Base-by-base conservation (phyloP, 1,139 yeast species). In the Protomyces inouyei region DNA sequence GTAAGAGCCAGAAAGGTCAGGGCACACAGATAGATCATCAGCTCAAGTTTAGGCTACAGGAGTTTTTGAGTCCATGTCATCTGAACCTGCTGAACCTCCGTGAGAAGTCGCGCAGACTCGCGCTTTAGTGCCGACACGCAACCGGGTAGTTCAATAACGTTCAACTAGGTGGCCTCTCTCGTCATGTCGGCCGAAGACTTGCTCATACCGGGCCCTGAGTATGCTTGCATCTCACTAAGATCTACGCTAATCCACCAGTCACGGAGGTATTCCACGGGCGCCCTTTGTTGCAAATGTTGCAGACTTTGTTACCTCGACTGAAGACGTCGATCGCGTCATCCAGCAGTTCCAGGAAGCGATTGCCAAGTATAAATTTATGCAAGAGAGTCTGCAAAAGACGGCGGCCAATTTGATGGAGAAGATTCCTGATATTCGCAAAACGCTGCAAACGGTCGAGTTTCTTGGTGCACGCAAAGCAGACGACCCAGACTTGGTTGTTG, bases 191-290 rank as follows among this genome's bases (percentile, higher is more conserved):
- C 48, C 48, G 28, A 43, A 4, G 25, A n/a, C 12, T 18, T 43
- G 4, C 23, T 43, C 23, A 43, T 43, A 1, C 48, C 48, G 12
- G 48, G 48, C 12, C 25, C 48, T 18, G 48, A 43, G 48, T 43
- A 43, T 16, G 6, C 2, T 18, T 16, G 12, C 43, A 38, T 38
- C 16, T 5, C 8, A 14, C 10, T 2, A 18, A 43, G 8, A 25
- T 43, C 1, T 10, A 37, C 21, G 37, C 57, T 23, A 36, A 53
- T 14, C n/a, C 48, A 5, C 32, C 2, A 59, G 55, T 45, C 61
- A 52, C 35, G 61, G 98, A 69, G 98, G 98, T 1, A 93, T 93
- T 66, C 99, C 98, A 10, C 88, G 88, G 72, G 98, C 98, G 0
- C 97, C 96, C 35, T 93, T 95, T 74, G 86, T 95, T 67, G 96